Evolutionary conservation across 306 rosid species (phyloP).

Genomic region (Betula pendula): DNA sequence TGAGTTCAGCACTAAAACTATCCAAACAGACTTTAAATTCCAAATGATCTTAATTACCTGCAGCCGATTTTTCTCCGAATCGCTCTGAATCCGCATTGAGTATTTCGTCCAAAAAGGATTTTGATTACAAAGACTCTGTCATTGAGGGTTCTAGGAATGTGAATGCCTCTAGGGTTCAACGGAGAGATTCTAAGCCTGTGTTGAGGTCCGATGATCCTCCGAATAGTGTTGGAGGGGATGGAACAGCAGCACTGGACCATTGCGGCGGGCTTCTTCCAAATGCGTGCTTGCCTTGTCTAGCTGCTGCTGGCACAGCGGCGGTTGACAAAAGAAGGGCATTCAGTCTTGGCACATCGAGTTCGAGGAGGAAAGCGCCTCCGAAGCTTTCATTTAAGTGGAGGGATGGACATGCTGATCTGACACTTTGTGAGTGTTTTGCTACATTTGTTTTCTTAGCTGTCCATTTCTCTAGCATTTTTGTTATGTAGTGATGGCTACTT

Average conservation of each 20-base stretch:
- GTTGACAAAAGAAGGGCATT: slow-evolving; percentile 54
- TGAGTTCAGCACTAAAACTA: not conserved
- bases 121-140: slow-evolving; percentile 16
- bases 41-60: not conserved
- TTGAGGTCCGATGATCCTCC: slow-evolving; percentile 18
- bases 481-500: not conserved
- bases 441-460: slow-evolving; percentile 1
- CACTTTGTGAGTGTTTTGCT: slow-evolving; percentile 56
- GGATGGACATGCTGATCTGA: slow-evolving; percentile 61
- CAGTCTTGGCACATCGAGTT: slow-evolving; percentile 52
- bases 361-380: slow-evolving; percentile 52
- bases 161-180: not conserved
- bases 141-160: slow-evolving; percentile 28
- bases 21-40: not conserved
- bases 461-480: not conserved
- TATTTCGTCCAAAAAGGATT: too few species aligned
- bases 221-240: slow-evolving; percentile 49
- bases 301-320: slow-evolving; percentile 39
- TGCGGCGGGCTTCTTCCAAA: slow-evolving; percentile 68
- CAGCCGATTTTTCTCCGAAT: slow-evolving; percentile 46
- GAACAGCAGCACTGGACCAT: slow-evolving; percentile 33
- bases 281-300: slow-evolving; percentile 65
- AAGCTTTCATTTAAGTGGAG: slow-evolving; percentile 81
- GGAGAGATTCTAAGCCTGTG: not conserved
- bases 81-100: slow-evolving; percentile 49